Percentiles rank a stretch among this genome's conserved stretches.
phyloP scores from a whole-genome alignment of 2,329 filamentous ascomycete species.

The Verticillium dahliae region DNA sequence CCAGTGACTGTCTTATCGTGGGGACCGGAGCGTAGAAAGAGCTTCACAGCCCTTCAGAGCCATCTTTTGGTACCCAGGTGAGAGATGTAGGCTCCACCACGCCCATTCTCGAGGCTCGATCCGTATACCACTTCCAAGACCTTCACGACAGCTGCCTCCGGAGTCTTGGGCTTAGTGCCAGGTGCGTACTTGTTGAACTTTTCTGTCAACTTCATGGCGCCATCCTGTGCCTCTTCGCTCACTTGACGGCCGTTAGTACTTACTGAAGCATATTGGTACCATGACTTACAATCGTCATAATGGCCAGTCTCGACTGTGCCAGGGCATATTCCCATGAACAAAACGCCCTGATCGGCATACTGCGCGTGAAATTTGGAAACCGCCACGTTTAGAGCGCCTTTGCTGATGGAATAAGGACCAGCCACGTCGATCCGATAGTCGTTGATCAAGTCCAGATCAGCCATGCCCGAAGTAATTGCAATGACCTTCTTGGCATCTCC shows the following conservation, averaged over 20 bases:
- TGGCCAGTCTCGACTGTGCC: conserved; percentile 40
- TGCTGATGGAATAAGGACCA: conserved; percentile 38
- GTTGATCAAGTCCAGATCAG: conserved; percentile 36
- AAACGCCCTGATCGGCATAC: conserved; percentile 40
- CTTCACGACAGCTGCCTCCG: conserved; percentile 25
- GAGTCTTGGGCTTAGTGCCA: conserved; percentile 25
- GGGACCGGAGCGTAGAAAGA: too few relatives aligned
- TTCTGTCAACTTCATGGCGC: conserved; percentile 10
- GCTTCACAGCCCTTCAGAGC: not conserved
- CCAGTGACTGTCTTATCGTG: too few relatives aligned
- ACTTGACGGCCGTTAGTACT: conserved; percentile 15
- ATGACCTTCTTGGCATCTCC: conserved; percentile 48
- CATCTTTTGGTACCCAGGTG: conserved; percentile 42
- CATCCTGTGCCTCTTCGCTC: conserved; percentile 14
- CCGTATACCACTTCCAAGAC: conserved; percentile 26
- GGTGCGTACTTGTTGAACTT: conserved; percentile 31
- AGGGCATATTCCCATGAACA: conserved; percentile 45
- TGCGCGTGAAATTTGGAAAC: conserved; percentile 46
- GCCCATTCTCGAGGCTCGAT: conserved; percentile 34
- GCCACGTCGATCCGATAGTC: conserved; percentile 24
- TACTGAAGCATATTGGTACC: not conserved
- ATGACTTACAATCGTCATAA: conserved; percentile 14
- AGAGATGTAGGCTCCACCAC: conserved; percentile 46
- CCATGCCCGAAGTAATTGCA: conserved; percentile 38
- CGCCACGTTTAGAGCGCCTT: conserved; percentile 45